Conservation (phyloP, 2,329 filamentous ascomycete genomes). For the Fonsecaea monophora region DNA sequence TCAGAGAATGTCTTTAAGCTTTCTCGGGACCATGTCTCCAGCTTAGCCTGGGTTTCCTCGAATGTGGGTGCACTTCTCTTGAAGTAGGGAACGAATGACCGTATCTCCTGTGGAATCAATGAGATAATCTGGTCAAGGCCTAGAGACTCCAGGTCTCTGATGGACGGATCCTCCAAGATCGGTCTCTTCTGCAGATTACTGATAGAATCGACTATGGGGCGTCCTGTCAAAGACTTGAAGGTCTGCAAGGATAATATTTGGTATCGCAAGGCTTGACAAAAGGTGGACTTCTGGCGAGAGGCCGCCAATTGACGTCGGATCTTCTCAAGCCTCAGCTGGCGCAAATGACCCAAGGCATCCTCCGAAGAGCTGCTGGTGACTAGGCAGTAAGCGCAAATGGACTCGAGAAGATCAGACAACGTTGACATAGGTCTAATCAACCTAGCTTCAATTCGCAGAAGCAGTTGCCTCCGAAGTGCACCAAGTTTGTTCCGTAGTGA, state of each 20-base stretch:
- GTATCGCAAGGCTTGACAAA: conserved; percentile 71
- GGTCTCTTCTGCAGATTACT: conserved; percentile 71
- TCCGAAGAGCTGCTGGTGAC: conserved; percentile 78
- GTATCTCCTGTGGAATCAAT: conserved; percentile 84
- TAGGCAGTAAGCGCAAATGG: conserved; percentile 81
- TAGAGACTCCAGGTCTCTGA: conserved; percentile 60
- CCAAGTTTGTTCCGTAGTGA: conserved; percentile 69
- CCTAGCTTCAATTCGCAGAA: conserved; percentile 68
- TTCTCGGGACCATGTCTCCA: conserved; percentile 68
- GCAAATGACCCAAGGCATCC: conserved; percentile 80
- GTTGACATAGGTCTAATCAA: conserved; percentile 55
- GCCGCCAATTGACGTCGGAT: conserved; percentile 68
- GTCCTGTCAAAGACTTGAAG: conserved; percentile 77
- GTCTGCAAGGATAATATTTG: conserved; percentile 79
- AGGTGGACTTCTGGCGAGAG: conserved; percentile 57
- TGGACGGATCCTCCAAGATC: conserved; percentile 72
- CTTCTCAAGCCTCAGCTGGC: conserved; percentile 73
- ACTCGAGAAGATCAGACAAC: conserved; percentile 66
- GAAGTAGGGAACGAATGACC: conserved; percentile 85
- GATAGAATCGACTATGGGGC: conserved; percentile 73
- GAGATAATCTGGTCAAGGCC: conserved; percentile 77
- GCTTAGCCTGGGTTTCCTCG: conserved; percentile 64
- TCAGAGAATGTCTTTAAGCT: conserved; percentile 66
- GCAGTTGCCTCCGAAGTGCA: conserved; percentile 66
- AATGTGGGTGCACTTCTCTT: conserved; percentile 77